Evolutionary conservation across 225 moss, liverwort and hornwort species (phyloP).

Genomic region (Antitrichia curtipendula): DNA sequence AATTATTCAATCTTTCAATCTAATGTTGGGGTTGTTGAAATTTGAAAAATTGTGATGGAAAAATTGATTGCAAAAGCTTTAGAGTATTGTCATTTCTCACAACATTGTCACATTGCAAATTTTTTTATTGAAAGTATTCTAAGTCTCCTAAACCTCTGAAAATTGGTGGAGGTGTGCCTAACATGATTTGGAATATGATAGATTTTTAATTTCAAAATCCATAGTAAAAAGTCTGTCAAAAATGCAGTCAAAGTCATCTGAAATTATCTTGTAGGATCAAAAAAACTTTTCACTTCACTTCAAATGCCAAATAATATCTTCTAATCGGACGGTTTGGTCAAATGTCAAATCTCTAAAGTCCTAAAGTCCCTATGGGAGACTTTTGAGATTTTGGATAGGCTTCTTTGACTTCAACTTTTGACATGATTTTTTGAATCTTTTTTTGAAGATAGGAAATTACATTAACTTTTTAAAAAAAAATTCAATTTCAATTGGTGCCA

Average conservation of each 20-base stretch:
- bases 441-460: too few relatives aligned
- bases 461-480: too few relatives aligned
- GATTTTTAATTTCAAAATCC: not conserved
- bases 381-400: too few relatives aligned
- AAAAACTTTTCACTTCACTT: not conserved
- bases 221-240: not conserved
- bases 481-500: too few relatives aligned
- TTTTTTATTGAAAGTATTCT: not conserved
- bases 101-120: not conserved
- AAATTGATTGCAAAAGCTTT: not conserved
- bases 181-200: not conserved
- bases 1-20: not conserved
- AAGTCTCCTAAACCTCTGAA: not conserved
- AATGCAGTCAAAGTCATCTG: rapidly evolving
- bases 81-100: not conserved
- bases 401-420: too few relatives aligned
- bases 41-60: not conserved
- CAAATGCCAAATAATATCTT: not conserved
- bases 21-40: rapidly evolving
- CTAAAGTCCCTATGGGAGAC: too few relatives aligned
- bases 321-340: rapidly evolving
- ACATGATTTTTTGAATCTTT: too few relatives aligned
- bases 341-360: not conserved
- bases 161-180: not conserved
- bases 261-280: not conserved